Evolutionary conservation across 495 filamentous ascomycete species (phyloP).

Genomic region (Podospora bellae-mahoneyi): DNA sequence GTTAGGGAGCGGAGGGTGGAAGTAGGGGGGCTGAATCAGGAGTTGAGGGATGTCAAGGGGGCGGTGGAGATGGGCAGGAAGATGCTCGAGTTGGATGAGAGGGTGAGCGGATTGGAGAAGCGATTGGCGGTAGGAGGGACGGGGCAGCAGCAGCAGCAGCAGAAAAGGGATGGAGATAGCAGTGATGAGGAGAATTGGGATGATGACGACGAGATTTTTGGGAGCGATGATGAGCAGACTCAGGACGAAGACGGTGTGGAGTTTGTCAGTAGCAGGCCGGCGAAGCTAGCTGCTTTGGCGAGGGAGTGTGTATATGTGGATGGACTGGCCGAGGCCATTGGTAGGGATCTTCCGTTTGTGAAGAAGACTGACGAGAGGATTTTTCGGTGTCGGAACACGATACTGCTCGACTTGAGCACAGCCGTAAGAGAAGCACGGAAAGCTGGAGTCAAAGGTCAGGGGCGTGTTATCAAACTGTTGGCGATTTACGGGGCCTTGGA

Average conservation of each 20-base stretch:
- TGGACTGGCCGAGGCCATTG: constrained; percentile 42
- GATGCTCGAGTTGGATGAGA: constrained; percentile 67
- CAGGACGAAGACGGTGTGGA: constrained; percentile 23
- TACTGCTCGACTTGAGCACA: constrained; percentile 77
- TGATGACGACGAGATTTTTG: constrained; percentile 16
- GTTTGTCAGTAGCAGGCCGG: constrained; percentile 39
- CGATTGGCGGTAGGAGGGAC: constrained; percentile 50
- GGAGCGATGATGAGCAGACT: constrained; percentile 30
- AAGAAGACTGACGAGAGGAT: constrained; percentile 56
- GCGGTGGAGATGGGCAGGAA: constrained; percentile 56
- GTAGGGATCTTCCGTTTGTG: constrained; percentile 40
- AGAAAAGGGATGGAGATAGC: constrained; percentile 32
- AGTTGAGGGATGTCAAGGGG: constrained; percentile 39
- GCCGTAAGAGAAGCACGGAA: constrained; percentile 70
- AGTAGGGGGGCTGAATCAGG: constrained; percentile 39
- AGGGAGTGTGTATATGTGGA: constrained; percentile 42
- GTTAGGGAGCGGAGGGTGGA: constrained; percentile 48
- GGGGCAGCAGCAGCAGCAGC: constrained; percentile 25
- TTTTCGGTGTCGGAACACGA: constrained; percentile 58
- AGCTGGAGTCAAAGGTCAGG: constrained; percentile 51
- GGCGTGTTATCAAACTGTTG: constrained; percentile 64
- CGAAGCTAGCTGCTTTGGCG: constrained; percentile 44
- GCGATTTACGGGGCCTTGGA: constrained; percentile 73
- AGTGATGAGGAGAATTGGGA: constrained; percentile 30
- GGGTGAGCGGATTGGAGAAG: constrained; percentile 71